Percentiles rank a stretch among this genome's conserved stretches.
phyloP scores from a whole-genome alignment of 202 grass and related monocot genomes.

The Bolboschoenoplectus hybrid region DNA sequence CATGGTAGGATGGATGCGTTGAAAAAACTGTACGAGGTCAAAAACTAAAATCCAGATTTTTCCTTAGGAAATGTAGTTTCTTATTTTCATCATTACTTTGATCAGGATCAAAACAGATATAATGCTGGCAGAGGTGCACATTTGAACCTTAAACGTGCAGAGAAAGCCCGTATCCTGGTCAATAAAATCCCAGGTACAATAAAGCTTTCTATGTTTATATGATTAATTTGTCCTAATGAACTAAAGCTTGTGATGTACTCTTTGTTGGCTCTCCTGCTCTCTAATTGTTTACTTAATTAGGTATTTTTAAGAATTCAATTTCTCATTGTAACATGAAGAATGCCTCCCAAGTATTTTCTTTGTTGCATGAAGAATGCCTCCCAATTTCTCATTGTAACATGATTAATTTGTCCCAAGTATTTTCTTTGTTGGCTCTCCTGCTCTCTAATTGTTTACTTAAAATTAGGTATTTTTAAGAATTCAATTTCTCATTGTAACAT shows the following conservation, averaged over 20 bases:
- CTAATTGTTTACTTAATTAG: slow-evolving; percentile 15
- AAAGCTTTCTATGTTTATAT: neutral
- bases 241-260: neutral
- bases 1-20: neutral
- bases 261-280: slow-evolving; percentile 11
- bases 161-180: slow-evolving; percentile 90
- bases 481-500: too few species aligned
- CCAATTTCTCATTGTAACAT: too few species aligned
- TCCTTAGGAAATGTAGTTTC: neutral
- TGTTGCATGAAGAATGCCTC: too few species aligned
- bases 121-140: slow-evolving; percentile 91
- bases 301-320: neutral
- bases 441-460: too few species aligned
- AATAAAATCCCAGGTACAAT: slow-evolving; percentile 89
- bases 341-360: neutral
- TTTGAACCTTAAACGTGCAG: slow-evolving; percentile 91
- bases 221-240: neutral
- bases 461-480: too few species aligned
- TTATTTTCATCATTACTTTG: slow-evolving; percentile 32
- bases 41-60: neutral
- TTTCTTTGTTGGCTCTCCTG: too few species aligned
- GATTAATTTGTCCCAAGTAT: too few species aligned
- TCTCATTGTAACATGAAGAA: neutral
- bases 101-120: slow-evolving; percentile 96
- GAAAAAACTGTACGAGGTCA: neutral